Evolutionary conservation across 2,329 filamentous ascomycete genomes (phyloP), one percentile per base, ranked within the genome.

Genomic region (Aspergillus sp.): DNA sequence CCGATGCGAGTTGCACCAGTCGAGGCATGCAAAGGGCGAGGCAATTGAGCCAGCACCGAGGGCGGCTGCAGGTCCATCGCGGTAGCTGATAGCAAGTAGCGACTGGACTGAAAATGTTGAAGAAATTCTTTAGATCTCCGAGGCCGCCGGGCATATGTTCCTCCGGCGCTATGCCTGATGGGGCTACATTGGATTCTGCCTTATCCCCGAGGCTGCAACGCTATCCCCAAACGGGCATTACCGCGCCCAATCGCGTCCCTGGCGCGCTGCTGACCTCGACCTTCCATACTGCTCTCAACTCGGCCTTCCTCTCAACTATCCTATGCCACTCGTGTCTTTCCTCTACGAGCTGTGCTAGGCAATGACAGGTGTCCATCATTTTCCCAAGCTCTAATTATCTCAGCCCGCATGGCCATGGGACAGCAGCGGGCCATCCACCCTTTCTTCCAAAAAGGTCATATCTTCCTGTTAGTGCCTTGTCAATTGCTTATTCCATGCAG

Each of bases 31-130:
- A 66, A 47, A 20, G 62, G 59, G 32, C 57, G 61, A 42, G 65
- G 65, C 48, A 68, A 53, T 52, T 64, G 63, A 24, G 62, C 61
- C 51, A 68, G 45, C 11, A 64, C 47, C 10, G 61, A 62, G 3
- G 64, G 64, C 24, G 59, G 46, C 38, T 60, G 59, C 24, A 68
- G 41, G 47, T 65, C 62, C 64, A 68, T 68, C 30, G 28, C 41
- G 30, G 27, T 26, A 27, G 34, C 32, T 29, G 26, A 34, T 29
- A 29, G 26, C 24, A 26, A 36, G 32, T 24, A 14, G 29, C 26
- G 27, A 36, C 26, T 22, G 19, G 10, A 5, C 10, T 22, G 19
- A 22, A 22, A 22, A 22, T 6, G 19, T 22, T 22, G 19, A 22
- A 22, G 19, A 22, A 22, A 6, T 22, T 22, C 19, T 22, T 22